Evolutionary conservation across 495 filamentous ascomycete species (phyloP).

Genomic region (Neurospora africana): DNA sequence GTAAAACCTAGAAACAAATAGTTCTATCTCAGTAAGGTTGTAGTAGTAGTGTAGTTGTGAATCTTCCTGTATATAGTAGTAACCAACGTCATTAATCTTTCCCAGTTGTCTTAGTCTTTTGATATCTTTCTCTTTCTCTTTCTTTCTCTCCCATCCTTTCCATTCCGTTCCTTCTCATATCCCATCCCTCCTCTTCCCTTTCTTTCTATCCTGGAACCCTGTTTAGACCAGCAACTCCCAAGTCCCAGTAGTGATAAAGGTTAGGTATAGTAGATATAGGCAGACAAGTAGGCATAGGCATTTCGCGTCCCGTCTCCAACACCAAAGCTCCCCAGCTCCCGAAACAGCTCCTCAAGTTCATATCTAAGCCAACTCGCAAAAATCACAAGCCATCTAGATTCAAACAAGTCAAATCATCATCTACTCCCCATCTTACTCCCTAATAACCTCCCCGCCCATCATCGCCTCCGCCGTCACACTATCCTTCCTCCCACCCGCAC

Average conservation of each 20-base stretch:
- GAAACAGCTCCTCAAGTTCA: neutral
- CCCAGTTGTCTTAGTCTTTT: neutral
- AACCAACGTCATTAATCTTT: neutral
- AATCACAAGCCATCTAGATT: neutral
- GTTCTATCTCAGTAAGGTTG: neutral
- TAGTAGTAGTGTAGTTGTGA: neutral
- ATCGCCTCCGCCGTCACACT: neutral
- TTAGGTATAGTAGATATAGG: neutral
- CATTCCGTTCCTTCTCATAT: neutral
- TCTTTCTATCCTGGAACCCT: neutral
- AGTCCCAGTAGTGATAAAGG: neutral
- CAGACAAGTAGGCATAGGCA: neutral
- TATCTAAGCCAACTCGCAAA: neutral
- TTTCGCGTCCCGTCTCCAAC: neutral
- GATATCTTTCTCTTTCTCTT: neutral
- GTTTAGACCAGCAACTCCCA: neutral
- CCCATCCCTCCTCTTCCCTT: neutral
- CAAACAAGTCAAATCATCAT: neutral
- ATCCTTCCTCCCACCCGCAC: conserved; percentile 34
- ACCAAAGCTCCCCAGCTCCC: neutral
- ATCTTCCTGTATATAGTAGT: neutral
- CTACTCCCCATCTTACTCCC: conserved; percentile 8
- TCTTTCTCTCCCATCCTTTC: neutral
- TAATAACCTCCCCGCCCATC: conserved; percentile 10
- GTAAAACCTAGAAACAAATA: neutral